Evolutionary conservation across 2,329 filamentous ascomycete genomes (phyloP), one percentile per base, ranked within the genome.

Genomic region (Venturia pyrina): DNA sequence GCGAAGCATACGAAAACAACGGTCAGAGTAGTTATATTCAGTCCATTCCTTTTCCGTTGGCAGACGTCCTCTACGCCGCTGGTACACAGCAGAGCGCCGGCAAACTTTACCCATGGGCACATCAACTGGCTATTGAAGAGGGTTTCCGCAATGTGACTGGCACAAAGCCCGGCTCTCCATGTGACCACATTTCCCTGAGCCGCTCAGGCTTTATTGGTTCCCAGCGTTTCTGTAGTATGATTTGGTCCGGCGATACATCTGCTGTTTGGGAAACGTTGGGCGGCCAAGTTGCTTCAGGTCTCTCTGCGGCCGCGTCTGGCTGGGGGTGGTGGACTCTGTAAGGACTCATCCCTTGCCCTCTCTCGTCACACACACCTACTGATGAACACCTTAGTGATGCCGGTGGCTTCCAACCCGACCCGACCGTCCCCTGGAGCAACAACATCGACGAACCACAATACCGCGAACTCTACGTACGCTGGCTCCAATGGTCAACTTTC

Each of bases 1-100:
- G 76, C 10, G 76, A 69, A 71, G 75, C 66, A 65, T 77, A 75
- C 65, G 73, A 77, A 63, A 77, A 76, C 59, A 76, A 77, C 48
- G 74, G 72, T 3, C 72, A 73, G 62, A 68, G 66, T n/a, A 66
- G 63, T 0, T 70, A 70, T 56, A 71, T 74, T 68, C 8, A 70
- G 69, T 69, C 74, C 67, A 63, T 77, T 65, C 70, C 75, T 2
- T 73, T 71, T 44, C 69, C 72, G 1, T 65, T 73, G 4, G 68
- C 71, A 2, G 70, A 74, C 60, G 71, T 69, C 0, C 66, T 73
- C 4, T 74, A 74, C 43, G 69, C 72, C 19, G 72, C 72, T 13
- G 73, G 73, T n/a, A 73, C 71, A 2, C 72, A 73, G 44, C 67
- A 64, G 11, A 69, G 67, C 11, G 70, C 70, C 5, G 72, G 73